phyloP scores from a whole-genome alignment of 2,329 filamentous ascomycete species.

The Pseudogymnoascus pannorum region DNA sequence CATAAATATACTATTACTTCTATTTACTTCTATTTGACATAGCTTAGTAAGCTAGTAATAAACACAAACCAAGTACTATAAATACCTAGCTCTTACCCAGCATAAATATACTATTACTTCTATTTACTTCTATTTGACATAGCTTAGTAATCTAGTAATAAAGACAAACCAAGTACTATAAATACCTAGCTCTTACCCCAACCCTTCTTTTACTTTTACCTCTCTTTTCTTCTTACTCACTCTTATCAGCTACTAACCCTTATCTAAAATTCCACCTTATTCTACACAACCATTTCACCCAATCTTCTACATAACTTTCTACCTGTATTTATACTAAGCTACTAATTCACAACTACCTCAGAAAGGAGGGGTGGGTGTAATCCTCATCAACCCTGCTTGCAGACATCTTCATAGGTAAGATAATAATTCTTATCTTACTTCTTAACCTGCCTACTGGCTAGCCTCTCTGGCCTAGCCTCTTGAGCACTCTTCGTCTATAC shows the following conservation, averaged over 20 bases:
- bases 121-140: no score
- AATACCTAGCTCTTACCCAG: no score
- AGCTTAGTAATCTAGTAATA: not conserved
- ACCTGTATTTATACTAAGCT: not conserved
- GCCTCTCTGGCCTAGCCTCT: not conserved
- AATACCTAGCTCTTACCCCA: not conserved
- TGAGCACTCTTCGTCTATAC: not conserved
- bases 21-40: no score
- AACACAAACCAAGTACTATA: no score
- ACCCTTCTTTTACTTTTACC: not conserved
- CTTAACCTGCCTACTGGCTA: not conserved
- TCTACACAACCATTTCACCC: no score
- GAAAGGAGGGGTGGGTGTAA: not conserved
- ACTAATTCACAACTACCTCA: not conserved
- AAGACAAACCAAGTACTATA: not conserved
- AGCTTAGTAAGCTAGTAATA: no score
- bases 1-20: no score
- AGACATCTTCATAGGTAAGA: not conserved
- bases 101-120: no score
- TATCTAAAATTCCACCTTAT: not conserved
- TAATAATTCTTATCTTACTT: not conserved
- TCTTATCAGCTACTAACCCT: not conserved
- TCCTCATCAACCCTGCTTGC: not conserved
- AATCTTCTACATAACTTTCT: not conserved
- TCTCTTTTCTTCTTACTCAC: not conserved